phyloP scores from a whole-genome alignment of 352 stramenopile genomes.

The Elongisporangium prolatum region DNA sequence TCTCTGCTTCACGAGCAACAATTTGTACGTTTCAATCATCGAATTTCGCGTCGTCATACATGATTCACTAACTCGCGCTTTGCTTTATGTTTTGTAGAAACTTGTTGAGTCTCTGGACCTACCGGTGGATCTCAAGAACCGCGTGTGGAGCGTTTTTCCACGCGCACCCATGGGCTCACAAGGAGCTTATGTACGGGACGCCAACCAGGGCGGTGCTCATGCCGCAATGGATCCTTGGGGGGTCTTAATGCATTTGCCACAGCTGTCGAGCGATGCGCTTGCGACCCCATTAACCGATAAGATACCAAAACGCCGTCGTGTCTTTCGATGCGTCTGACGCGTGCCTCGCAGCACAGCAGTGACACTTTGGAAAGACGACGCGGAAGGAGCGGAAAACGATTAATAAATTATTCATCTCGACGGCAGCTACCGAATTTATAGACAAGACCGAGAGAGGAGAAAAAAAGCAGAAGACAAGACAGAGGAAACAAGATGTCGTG shows the following conservation, averaged over 20 bases:
- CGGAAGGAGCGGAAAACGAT: not conserved
- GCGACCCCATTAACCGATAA: conserved; percentile 30
- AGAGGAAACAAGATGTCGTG: conserved; percentile 2
- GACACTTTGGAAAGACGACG: not conserved
- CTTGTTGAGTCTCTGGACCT: conserved; percentile 62
- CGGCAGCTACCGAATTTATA: not conserved
- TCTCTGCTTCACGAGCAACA: conserved; percentile 71
- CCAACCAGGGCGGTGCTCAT: conserved; percentile 14
- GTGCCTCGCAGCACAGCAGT: conserved; percentile 1
- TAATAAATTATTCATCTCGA: conserved; percentile 3
- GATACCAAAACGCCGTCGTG: conserved; percentile 53
- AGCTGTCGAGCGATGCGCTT: conserved; percentile 65
- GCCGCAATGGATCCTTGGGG: conserved; percentile 70
- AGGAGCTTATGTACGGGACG: conserved; percentile 17
- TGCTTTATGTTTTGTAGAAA: conserved; percentile 36
- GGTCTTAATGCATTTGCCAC: conserved; percentile 59
- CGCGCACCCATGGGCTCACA: conserved; percentile 30
- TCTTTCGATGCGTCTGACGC: conserved; percentile 66
- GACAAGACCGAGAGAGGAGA: not conserved
- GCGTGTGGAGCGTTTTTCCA: conserved; percentile 71
- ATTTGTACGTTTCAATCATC: conserved; percentile 45
- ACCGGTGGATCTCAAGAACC: conserved; percentile 45
- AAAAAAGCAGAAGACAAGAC: not conserved
- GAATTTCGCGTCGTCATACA: not conserved
- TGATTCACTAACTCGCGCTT: conserved; percentile 10